phyloP scores from a whole-genome alignment of 148 eudicot genomes.

The Bassia scoparia region DNA sequence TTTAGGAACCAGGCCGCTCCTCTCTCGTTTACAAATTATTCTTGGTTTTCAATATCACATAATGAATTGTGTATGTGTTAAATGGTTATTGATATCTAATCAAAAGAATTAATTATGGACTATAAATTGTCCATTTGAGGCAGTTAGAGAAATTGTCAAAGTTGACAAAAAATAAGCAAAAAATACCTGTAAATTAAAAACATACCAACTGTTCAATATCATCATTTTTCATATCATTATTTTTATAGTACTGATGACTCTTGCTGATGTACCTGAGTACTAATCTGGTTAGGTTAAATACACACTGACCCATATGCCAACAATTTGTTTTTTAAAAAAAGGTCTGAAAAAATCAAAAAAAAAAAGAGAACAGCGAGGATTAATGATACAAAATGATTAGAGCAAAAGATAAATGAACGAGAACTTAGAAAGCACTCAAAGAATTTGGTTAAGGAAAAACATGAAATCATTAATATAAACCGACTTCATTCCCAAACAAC shows the following conservation, averaged over 20 bases:
- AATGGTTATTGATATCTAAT: too few species aligned
- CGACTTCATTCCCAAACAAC: background rate
- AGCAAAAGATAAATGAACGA: background rate
- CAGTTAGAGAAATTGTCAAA: background rate
- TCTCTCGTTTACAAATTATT: too few species aligned
- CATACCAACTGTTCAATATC: too few species aligned
- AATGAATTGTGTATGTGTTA: too few species aligned
- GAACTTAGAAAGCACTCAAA: constrained; percentile 18
- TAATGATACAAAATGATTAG: background rate
- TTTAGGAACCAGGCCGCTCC: too few species aligned
- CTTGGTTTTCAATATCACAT: too few species aligned
- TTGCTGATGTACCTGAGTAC: too few species aligned
- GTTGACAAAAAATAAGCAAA: background rate
- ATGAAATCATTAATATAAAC: background rate
- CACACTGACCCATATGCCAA: background rate
- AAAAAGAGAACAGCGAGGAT: background rate
- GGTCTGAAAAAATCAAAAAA: background rate
- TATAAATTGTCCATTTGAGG: background rate
- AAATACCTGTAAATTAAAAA: too few species aligned
- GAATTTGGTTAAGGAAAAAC: constrained; percentile 2
- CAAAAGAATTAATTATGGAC: too few species aligned
- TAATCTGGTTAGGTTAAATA: background rate
- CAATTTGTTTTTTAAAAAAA: too few species aligned
- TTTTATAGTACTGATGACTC: too few species aligned
- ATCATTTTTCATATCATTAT: too few species aligned